Evolutionary conservation across 2,329 filamentous ascomycete genomes (phyloP), one percentile per base, ranked within the genome.

Genomic region (Venturia effusa): DNA sequence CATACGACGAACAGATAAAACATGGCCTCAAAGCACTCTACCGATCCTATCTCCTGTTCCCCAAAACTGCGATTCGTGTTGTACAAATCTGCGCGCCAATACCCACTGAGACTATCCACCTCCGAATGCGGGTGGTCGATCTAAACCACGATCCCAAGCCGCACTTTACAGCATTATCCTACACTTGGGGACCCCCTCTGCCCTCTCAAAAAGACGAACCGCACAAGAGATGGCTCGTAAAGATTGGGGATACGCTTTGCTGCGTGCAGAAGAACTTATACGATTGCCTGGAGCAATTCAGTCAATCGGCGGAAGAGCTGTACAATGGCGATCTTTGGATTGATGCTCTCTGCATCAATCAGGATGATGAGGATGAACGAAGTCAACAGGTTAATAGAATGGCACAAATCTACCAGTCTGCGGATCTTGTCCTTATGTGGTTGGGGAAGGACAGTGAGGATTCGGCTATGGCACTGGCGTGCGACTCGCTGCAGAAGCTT

Each of bases 301-400:
- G 13, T 48, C 3, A n/a, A 4, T 48, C 43, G 22, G 4, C 43
- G 43, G 43, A 24, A 13, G 43, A 48, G 13, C n/a, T 22, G 4
- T 27, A 22, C 43, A 8, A 4, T 19, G 41, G 41, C 4, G 13
- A 11, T 4, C n/a, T 62, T 40, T 62, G 61, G 61, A 41, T 55
- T 15, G 61, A 62, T n/a, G 27, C n/a, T 27, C 22, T 62, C 13
- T 51, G 41, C 32, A 55, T 62, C 41, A 55, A 62, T 40, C 61
- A 62, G 37, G 22, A 54, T 15, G 43, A 62, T 30, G 39, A 62
- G 8, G 41, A 30, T 3, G 61, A 62, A n/a, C 27, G 39, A 6
- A 51, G 24, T 8, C 4, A 24, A 22, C 41, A 62, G 45, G 61
- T 62, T 3, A n/a, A 55, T n/a, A 13, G 3, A n/a, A 62, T 62